These are phyloP conservation scores for Ilyonectria mors-panacis DNA, from an alignment of 2,329 filamentous ascomycete genomes.

Conservation along the genomic window DNA sequence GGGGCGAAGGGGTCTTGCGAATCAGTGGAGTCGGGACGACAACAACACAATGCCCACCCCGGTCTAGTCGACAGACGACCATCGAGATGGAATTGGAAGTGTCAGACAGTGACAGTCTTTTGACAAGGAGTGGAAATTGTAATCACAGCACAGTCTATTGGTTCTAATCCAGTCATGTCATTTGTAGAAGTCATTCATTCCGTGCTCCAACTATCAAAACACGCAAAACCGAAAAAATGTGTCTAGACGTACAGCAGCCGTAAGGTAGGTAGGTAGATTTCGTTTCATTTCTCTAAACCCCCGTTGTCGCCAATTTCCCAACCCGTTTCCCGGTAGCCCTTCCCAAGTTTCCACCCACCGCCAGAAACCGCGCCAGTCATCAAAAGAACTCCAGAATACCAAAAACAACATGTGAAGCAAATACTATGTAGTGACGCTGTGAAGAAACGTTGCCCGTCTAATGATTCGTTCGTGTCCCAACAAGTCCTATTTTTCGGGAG, in stretches of 20 bases:
- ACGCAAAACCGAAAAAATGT: neutral
- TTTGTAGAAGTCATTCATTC: neutral
- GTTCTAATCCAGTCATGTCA: neutral
- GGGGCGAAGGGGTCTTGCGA: conserved; percentile 9
- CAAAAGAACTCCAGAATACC: neutral
- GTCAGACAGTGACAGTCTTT: neutral
- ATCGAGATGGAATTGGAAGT: neutral
- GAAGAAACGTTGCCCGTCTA: conserved; percentile 1
- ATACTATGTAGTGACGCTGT: neutral
- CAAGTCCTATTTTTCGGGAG: neutral
- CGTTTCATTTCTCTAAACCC: conserved; percentile 6
- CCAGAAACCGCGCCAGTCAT: neutral
- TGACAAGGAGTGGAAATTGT: neutral
- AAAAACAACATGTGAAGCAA: neutral
- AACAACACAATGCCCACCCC: neutral
- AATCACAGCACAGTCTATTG: neutral
- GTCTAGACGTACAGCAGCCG: neutral
- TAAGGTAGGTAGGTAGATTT: conserved; percentile 3
- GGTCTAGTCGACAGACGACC: neutral
- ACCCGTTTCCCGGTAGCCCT: neutral
- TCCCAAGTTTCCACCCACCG: conserved; percentile 2
- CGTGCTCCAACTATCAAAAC: neutral
- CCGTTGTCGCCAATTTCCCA: conserved; percentile 14
- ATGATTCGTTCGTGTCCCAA: conserved; percentile 3
- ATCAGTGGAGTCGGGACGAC: conserved; percentile 13